These are phyloP conservation scores for Plectosphaerella sp. DNA, from an alignment of 2,329 filamentous ascomycete species.

Conservation along the genomic window DNA sequence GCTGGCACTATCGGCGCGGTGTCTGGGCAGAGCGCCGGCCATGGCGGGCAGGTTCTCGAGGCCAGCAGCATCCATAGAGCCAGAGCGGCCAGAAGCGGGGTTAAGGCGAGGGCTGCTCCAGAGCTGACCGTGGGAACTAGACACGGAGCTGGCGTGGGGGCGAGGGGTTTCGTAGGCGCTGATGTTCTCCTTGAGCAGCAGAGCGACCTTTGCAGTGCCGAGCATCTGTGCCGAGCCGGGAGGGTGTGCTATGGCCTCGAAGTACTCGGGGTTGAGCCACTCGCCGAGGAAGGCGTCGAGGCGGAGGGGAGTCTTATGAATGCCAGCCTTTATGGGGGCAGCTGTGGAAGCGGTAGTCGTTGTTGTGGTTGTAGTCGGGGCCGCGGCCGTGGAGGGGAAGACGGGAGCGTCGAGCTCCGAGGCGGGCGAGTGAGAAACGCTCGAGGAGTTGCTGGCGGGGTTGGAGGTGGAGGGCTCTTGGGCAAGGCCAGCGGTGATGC, in stretches of 20 bases:
- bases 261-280: constrained; percentile 93
- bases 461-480: constrained; percentile 43
- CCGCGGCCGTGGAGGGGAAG: constrained; percentile 6
- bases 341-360: constrained; percentile 9
- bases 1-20: constrained; percentile 13
- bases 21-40: constrained; percentile 27
- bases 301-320: constrained; percentile 62
- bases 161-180: constrained; percentile 30
- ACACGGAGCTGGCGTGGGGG: constrained; percentile 10
- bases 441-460: constrained; percentile 15
- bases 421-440: constrained; percentile 26
- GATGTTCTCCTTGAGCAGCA: constrained; percentile 73
- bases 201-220: constrained; percentile 79
- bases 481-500: constrained; percentile 79
- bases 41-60: constrained; percentile 24
- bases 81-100: constrained; percentile 8
- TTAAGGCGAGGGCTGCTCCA: constrained; percentile 26
- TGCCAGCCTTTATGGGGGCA: constrained; percentile 10
- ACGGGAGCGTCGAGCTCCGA: constrained; percentile 7
- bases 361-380: not conserved
- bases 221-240: constrained; percentile 85
- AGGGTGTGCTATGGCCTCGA: constrained; percentile 84
- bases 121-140: constrained; percentile 19
- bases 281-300: constrained; percentile 92
- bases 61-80: constrained; percentile 7